These are phyloP conservation scores for Kuraishia floccosa DNA, from an alignment of 805 yeast species.

Conservation along the genomic window DNA sequence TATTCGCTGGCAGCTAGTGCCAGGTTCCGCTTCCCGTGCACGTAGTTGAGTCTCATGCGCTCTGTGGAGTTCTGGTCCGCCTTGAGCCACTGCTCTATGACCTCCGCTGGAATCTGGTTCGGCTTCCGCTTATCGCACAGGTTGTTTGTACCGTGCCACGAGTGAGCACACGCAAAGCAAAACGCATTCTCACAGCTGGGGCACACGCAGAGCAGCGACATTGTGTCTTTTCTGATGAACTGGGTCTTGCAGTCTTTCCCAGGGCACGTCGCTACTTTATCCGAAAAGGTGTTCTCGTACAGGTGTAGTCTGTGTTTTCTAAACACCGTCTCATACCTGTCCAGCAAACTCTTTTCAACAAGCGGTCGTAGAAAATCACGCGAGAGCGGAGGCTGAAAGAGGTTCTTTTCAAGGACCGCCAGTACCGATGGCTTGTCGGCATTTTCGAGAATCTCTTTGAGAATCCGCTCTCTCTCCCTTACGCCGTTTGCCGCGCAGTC, in stretches of 20 bases:
- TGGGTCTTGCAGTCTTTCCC: constrained; percentile 28
- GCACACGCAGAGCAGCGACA: constrained; percentile 37
- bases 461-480: constrained; percentile 1
- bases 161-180: constrained; percentile 42
- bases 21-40: constrained; percentile 34
- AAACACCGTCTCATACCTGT: constrained; percentile 27
- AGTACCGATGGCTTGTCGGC: constrained; percentile 11
- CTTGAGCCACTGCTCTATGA: constrained; percentile 21
- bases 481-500: constrained; percentile 24
- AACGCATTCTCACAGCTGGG: constrained; percentile 38
- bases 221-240: constrained; percentile 34
- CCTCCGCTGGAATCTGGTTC: constrained; percentile 23
- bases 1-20: constrained; percentile 30
- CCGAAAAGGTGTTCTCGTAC: constrained; percentile 32
- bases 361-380: constrained; percentile 20
- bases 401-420: constrained; percentile 17
- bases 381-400: constrained; percentile 31
- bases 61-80: constrained; percentile 22
- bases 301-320: constrained; percentile 27
- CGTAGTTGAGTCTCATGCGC: constrained; percentile 13
- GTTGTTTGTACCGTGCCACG: constrained; percentile 49
- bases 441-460: constrained; percentile 6
- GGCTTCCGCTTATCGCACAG: constrained; percentile 25
- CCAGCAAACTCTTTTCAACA: constrained; percentile 15
- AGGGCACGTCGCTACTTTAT: constrained; percentile 40